phyloP scores from a whole-genome alignment of 2,329 filamentous ascomycete species.

The Mycosphaerella sp. region DNA sequence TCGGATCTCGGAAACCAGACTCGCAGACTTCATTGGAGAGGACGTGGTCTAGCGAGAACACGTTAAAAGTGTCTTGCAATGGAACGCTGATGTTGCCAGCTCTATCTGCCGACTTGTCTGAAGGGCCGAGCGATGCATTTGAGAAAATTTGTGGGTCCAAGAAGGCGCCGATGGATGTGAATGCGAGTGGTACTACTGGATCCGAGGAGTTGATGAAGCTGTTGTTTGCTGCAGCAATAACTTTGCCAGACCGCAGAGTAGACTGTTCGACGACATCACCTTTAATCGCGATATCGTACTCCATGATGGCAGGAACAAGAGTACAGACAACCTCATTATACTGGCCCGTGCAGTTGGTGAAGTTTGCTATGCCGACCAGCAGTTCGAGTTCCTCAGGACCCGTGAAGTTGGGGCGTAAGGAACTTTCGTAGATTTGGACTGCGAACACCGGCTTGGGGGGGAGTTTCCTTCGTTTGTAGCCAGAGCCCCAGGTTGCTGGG shows the following conservation, averaged over 20 bases:
- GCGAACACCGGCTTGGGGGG: neutral
- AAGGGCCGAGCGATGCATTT: neutral
- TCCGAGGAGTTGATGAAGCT: neutral
- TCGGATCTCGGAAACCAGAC: neutral
- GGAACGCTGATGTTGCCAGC: neutral
- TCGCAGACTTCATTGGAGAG: neutral
- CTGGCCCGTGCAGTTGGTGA: constrained; percentile 6
- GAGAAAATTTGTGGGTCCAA: neutral
- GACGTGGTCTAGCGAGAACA: neutral
- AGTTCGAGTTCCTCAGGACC: constrained; percentile 2
- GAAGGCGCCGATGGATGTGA: neutral
- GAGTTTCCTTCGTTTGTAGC: neutral
- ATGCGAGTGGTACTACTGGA: neutral
- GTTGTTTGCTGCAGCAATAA: constrained; percentile 10
- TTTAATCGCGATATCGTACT: neutral
- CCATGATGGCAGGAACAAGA: neutral
- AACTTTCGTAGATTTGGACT: neutral
- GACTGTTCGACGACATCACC: neutral
- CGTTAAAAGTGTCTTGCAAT: neutral
- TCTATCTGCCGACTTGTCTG: neutral
- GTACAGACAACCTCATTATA: constrained; percentile 3
- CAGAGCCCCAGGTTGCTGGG: neutral
- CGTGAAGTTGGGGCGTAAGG: neutral
- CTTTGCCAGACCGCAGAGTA: neutral
- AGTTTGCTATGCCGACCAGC: neutral